These are phyloP conservation scores for Phytopythium kandeliae DNA, from an alignment of 352 stramenopile genomes.

Conservation along the genomic window DNA sequence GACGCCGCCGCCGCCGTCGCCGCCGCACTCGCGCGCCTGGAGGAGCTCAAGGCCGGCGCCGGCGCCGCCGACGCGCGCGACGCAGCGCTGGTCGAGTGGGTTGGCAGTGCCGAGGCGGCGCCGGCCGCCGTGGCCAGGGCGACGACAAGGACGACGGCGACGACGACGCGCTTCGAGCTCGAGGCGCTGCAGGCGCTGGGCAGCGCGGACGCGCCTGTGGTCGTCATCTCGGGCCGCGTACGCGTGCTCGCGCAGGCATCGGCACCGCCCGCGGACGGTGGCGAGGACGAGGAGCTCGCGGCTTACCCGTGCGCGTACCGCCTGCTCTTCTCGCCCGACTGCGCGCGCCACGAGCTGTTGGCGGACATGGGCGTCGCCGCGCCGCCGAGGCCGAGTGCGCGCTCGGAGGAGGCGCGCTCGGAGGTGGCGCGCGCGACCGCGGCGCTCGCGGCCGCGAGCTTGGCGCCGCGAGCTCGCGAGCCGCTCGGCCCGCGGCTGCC, in stretches of 20 bases:
- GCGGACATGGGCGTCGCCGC: neutral
- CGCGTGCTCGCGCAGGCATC: neutral
- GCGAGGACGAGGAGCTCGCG: neutral
- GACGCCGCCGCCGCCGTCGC: neutral
- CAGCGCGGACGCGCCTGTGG: neutral
- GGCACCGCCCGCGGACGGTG: neutral
- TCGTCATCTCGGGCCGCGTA: neutral
- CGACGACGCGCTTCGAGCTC: conserved; percentile 3
- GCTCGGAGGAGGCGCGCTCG: neutral
- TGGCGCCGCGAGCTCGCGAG: no score
- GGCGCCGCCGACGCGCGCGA: neutral
- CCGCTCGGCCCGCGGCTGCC: no score
- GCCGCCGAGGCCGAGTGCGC: neutral
- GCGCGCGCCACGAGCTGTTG: neutral
- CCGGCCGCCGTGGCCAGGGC: no score
- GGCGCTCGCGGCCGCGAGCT: neutral
- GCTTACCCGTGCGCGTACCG: neutral
- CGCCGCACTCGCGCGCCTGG: neutral
- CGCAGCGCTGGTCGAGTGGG: neutral
- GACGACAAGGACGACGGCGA: neutral
- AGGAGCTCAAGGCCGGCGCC: neutral
- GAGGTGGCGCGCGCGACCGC: neutral
- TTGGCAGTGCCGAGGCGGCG: no score
- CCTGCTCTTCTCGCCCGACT: conserved; percentile 5
- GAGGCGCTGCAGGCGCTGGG: neutral